phyloP scores from a whole-genome alignment of 1,284 basidiomycete species.

The Fomitopsis palustris region DNA sequence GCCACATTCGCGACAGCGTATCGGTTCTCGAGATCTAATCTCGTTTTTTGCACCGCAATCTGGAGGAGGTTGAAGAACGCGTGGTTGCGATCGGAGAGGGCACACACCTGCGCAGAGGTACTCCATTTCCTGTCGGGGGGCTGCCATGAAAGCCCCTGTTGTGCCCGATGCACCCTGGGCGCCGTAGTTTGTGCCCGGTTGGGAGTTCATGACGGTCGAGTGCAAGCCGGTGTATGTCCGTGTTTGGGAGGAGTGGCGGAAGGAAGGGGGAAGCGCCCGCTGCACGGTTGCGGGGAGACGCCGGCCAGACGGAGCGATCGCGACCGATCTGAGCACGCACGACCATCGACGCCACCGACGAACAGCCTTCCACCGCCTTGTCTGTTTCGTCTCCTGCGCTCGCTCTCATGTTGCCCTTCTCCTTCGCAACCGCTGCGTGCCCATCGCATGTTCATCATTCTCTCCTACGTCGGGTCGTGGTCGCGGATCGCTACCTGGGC shows the following conservation, averaged over 20 bases:
- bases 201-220: constrained; percentile 43
- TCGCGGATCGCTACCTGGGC: background rate
- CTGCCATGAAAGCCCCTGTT: constrained; percentile 27
- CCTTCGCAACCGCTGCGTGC: background rate
- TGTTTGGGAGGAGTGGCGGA: constrained; percentile 18
- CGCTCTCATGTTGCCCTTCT: background rate
- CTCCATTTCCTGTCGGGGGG: constrained; percentile 69
- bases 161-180: constrained; percentile 11
- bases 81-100: background rate
- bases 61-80: constrained; percentile 28
- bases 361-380: background rate
- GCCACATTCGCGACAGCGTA: constrained; percentile 95
- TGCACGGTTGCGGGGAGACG: background rate
- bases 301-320: background rate
- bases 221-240: constrained; percentile 19
- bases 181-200: constrained; percentile 26
- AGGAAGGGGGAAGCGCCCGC: background rate
- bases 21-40: constrained; percentile 91
- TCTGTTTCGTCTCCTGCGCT: background rate
- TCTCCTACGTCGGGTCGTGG: background rate
- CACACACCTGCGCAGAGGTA: constrained; percentile 88
- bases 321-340: background rate
- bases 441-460: background rate
- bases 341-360: background rate
- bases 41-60: constrained; percentile 95